Percentiles rank a stretch among this genome's conserved stretches.
These are phyloP conservation scores for Xylaria sp. DNA, from an alignment of 2,329 filamentous ascomycete genomes.

Conservation along the genomic window DNA sequence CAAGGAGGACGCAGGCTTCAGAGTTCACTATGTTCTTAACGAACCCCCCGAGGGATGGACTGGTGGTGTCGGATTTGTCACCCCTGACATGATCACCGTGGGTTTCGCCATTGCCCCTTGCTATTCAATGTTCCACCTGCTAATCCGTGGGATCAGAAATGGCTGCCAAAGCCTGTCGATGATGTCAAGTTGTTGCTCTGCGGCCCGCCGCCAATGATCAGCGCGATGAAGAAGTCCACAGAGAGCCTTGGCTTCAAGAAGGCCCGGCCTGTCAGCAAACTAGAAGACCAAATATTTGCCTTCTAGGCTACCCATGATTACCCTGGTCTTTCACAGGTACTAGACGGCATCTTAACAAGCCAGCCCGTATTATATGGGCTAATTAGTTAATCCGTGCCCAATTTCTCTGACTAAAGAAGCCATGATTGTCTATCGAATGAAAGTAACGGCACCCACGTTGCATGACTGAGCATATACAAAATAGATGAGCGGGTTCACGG, in stretches of 20 bases:
- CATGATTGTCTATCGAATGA: background rate
- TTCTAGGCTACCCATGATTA: constrained; percentile 60
- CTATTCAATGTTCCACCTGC: constrained; percentile 3
- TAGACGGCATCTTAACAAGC: background rate
- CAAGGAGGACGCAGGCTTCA: constrained; percentile 77
- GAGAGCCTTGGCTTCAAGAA: constrained; percentile 90
- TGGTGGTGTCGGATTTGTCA: constrained; percentile 93
- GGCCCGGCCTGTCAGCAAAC: constrained; percentile 92
- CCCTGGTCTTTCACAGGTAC: background rate
- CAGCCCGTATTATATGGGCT: background rate
- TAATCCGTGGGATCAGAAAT: constrained; percentile 60
- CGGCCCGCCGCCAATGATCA: constrained; percentile 95
- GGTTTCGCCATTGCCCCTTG: constrained; percentile 27
- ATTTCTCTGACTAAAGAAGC: background rate
- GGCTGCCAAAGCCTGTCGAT: constrained; percentile 76
- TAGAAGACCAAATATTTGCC: constrained; percentile 96
- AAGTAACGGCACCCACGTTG: background rate
- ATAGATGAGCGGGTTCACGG: background rate
- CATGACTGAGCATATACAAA: background rate
- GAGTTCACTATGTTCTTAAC: constrained; percentile 94
- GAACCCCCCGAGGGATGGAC: constrained; percentile 91
- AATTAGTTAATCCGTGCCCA: background rate
- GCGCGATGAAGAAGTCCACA: constrained; percentile 94
- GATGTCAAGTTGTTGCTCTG: constrained; percentile 95
- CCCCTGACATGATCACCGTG: constrained; percentile 91